Evolutionary conservation across 257 asterid species (phyloP).

Genomic region (Agastache rugosa): DNA sequence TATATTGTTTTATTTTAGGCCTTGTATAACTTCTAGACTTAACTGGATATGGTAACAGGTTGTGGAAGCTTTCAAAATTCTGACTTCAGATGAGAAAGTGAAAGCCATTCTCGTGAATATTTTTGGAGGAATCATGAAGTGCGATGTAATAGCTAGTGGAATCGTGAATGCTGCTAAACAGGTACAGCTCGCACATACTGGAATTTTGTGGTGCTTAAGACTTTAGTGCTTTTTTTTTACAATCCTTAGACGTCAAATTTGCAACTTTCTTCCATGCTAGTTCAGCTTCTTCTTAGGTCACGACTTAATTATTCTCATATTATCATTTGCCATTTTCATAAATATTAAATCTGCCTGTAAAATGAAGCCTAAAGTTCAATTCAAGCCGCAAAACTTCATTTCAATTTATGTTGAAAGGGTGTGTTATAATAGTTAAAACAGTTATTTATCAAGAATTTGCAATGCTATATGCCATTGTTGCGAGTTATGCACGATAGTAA

Average conservation of each 20-base stretch:
- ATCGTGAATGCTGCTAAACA: conserved; percentile 97
- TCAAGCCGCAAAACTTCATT: neutral
- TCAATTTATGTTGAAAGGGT: neutral
- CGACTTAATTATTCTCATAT: neutral
- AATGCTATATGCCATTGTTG: neutral
- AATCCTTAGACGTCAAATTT: neutral
- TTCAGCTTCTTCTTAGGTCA: neutral
- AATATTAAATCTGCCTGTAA: neutral
- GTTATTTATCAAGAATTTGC: neutral
- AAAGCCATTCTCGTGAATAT: conserved; percentile 97
- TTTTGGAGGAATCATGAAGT: conserved; percentile 99
- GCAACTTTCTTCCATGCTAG: neutral
- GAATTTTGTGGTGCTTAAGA: neutral
- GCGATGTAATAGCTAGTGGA: conserved; percentile 97
- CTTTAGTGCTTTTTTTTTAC: neutral
- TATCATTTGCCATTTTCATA: neutral
- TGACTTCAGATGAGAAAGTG: conserved; percentile 96
- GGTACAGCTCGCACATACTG: conserved; percentile 40
- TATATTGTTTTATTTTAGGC: neutral
- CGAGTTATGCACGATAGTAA: conserved; percentile 14
- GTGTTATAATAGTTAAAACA: too few relatives aligned
- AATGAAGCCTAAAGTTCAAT: neutral
- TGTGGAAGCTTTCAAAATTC: conserved; percentile 96
- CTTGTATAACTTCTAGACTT: neutral
- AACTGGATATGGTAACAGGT: conserved; percentile 57